Base-by-base conservation (phyloP, 2,329 filamentous ascomycete genomes). In the Aphanoascus verrucosus region DNA sequence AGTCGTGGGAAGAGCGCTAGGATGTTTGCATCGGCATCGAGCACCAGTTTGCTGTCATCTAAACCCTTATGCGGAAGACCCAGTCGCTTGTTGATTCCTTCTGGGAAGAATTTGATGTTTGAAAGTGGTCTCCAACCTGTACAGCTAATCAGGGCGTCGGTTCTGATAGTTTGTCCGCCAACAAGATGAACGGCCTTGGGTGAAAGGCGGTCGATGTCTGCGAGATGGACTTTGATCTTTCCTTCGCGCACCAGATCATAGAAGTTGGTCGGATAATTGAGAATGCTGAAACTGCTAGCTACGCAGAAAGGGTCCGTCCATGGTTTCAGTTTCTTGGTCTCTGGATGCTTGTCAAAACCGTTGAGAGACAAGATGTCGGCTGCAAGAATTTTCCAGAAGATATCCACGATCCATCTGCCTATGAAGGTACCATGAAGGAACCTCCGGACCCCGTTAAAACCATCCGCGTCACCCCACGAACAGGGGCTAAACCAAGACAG, bases 401-500 rank as follows among this genome's bases (percentile, higher is more conserved):
- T 61, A 14, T 69, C 64, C 2, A 74, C 69, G 2, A 80, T 56
- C 40, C 65, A 70, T 35, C 72, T 66, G 9, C 76, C 76, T 0
- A 77, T 50, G 55, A 62, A 65, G 0, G 74, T 78, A 2, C 66
- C 62, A 54, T 79, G 75, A n/a, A 79, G 61, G 48, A 76, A 70
- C 1, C 61, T 60, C 19, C 72, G 64, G 1, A 72, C 59, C 1
- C 62, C 59, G n/a, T 72, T 64, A 1, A 72, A 60, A 1, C 82
- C 83, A 61, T 82, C 82, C 1, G 75, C 77, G 1, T 74, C 72
- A 3, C 82, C 83, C 82, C 84, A 90, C 12, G 85, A 76, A 63
- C 85, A 89, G 0, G 86, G 86, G 49, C 79, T 83, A 66, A 90
- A 81, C 81, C 83, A 88, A 1, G 81, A 85, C 51, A 89, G 68